These are phyloP conservation scores for Kuraishia cidri DNA, from an alignment of 805 yeast genomes.

Conservation along the genomic window DNA sequence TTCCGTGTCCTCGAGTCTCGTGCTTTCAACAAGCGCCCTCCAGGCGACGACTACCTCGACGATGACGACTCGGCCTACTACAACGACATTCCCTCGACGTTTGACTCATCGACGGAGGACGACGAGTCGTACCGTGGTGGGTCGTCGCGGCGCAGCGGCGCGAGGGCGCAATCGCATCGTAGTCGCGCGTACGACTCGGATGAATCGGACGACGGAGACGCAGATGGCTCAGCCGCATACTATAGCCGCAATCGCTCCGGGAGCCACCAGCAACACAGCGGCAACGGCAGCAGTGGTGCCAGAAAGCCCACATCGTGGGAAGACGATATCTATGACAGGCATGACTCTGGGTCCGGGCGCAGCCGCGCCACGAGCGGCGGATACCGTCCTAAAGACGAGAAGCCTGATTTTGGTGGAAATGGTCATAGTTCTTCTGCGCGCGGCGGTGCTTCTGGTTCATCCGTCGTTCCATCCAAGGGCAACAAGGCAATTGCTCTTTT, in stretches of 20 bases:
- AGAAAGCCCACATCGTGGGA: slow-evolving; percentile 55
- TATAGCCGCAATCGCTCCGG: slow-evolving; percentile 9
- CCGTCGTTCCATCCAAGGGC: slow-evolving; percentile 25
- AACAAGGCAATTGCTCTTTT: slow-evolving; percentile 87
- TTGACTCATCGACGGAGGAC: slow-evolving; percentile 45
- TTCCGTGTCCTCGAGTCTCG: slow-evolving; percentile 80
- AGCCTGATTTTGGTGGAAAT: slow-evolving; percentile 21
- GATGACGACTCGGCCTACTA: slow-evolving; percentile 59
- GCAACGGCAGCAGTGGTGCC: slow-evolving; percentile 4
- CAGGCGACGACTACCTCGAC: slow-evolving; percentile 31
- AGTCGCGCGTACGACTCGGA: slow-evolving; percentile 17
- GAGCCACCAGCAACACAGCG: not conserved
- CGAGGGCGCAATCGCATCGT: slow-evolving; percentile 8
- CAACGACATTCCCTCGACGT: slow-evolving; percentile 67
- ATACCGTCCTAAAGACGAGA: slow-evolving; percentile 19
- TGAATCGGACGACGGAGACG: slow-evolving; percentile 20
- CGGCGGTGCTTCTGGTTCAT: slow-evolving; percentile 7
- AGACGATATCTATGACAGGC: slow-evolving; percentile 72
- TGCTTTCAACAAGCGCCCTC: slow-evolving; percentile 54
- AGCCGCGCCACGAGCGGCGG: slow-evolving; percentile 16
- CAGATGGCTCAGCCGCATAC: slow-evolving; percentile 13
- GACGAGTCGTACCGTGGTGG: slow-evolving; percentile 10
- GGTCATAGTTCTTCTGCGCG: slow-evolving; percentile 22
- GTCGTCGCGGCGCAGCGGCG: slow-evolving; percentile 8
- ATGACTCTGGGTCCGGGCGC: slow-evolving; percentile 16